A percentile compares a stretch with the other conserved stretches of the same genome.
phyloP scores from a whole-genome alignment of 305 asterid species.

The Petunia hybrid region DNA sequence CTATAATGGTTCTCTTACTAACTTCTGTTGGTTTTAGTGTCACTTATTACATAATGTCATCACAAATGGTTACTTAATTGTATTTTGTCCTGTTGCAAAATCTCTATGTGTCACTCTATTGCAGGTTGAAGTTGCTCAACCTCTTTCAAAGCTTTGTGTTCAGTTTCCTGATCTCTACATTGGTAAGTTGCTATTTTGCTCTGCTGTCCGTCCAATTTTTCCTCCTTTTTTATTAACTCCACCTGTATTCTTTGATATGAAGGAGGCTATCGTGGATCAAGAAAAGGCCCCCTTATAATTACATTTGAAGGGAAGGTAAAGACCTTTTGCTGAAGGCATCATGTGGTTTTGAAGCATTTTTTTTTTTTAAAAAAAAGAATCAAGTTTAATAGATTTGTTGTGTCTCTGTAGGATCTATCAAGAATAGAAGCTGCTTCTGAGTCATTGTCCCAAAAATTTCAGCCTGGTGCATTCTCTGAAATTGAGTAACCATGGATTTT shows the following conservation, averaged over 20 bases:
- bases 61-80: not conserved
- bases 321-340: not conserved
- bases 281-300: slow-evolving; percentile 67
- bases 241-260: slow-evolving; percentile 33
- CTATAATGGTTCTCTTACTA: not conserved
- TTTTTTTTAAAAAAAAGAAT: not conserved
- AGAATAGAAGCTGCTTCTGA: slow-evolving; percentile 67
- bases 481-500: slow-evolving; percentile 33
- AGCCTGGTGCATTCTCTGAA: slow-evolving; percentile 52
- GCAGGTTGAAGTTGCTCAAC: slow-evolving; percentile 84
- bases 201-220: not conserved
- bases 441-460: slow-evolving; percentile 60
- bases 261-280: slow-evolving; percentile 75
- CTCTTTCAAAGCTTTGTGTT: slow-evolving; percentile 63
- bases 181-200: slow-evolving; percentile 51
- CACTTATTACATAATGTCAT: not conserved
- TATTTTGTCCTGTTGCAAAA: not conserved
- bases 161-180: slow-evolving; percentile 76
- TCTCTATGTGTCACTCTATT: not conserved
- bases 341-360: slow-evolving; percentile 5
- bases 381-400: slow-evolving; percentile 19
- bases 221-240: not conserved
- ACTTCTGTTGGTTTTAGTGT: not conserved
- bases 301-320: slow-evolving; percentile 73
- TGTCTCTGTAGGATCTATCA: slow-evolving; percentile 61